Conservation (phyloP, 1,284 basidiomycete species). For the Neolentinus lepideus region DNA sequence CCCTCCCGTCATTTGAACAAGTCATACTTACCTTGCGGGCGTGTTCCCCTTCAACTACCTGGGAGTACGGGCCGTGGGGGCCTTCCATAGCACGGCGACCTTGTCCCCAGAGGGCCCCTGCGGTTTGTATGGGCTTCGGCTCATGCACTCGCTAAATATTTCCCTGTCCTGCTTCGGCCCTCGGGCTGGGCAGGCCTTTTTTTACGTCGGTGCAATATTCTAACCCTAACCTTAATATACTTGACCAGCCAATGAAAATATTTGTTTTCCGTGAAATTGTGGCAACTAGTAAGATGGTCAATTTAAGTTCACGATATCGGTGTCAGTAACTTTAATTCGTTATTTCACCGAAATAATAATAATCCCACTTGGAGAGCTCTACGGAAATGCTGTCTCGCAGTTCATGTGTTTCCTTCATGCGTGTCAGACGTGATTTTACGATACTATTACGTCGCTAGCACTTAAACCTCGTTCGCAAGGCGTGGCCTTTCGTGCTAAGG, state of each 20-base stretch:
- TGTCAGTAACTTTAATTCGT: too few species aligned
- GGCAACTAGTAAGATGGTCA: too few species aligned
- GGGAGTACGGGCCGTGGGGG: conserved; percentile 15
- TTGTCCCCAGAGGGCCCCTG: conserved; percentile 37
- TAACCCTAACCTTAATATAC: conserved; percentile 2
- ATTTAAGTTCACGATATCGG: too few species aligned
- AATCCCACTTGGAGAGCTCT: too few species aligned
- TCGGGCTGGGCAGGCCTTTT: conserved; percentile 6
- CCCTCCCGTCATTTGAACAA: neutral
- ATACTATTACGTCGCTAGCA: too few species aligned
- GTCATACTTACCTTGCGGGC: conserved; percentile 5
- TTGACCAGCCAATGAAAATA: neutral
- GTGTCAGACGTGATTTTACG: too few species aligned
- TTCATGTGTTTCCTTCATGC: too few species aligned
- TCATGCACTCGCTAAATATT: conserved; percentile 36
- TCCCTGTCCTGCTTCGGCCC: conserved; percentile 6
- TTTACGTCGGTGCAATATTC: neutral
- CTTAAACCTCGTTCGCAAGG: too few species aligned
- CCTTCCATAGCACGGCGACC: conserved; percentile 27
- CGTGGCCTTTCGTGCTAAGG: too few species aligned
- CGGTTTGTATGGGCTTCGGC: conserved; percentile 61
- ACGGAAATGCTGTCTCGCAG: too few species aligned
- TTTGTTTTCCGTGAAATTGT: neutral
- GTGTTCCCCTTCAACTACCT: conserved; percentile 5
- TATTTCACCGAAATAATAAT: too few species aligned